Evolutionary conservation across 1,284 basidiomycete genomes (phyloP).

Genomic region (Pseudozyma pruni): DNA sequence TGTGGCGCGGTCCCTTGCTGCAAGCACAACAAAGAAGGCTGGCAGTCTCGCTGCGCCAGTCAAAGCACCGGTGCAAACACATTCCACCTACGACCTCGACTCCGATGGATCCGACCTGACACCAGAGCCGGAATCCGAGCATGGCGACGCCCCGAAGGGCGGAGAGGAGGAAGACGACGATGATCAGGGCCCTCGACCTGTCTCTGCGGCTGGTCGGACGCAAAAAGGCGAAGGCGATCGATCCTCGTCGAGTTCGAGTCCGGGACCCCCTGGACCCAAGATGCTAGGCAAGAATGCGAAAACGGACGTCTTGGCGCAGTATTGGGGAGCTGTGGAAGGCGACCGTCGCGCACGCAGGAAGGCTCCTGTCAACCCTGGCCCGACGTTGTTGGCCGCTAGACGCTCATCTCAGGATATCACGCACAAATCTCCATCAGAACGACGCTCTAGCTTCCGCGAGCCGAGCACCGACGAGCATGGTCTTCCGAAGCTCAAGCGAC

Average conservation of each 20-base stretch:
- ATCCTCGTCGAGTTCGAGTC: conserved; percentile 39
- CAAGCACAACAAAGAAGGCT: conserved; percentile 12
- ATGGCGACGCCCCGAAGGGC: conserved; percentile 18
- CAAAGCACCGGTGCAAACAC: not conserved
- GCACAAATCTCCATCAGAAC: conserved; percentile 23
- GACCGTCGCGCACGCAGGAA: conserved; percentile 52
- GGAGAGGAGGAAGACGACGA: conserved; percentile 37
- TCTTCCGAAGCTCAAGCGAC: conserved; percentile 25
- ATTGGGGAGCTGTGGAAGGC: conserved; percentile 64
- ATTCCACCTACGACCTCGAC: conserved; percentile 25
- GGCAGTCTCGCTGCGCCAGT: conserved; percentile 2
- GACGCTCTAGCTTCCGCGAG: conserved; percentile 44
- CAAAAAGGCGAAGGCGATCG: conserved; percentile 17
- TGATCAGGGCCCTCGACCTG: conserved; percentile 22
- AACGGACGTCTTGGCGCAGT: conserved; percentile 63
- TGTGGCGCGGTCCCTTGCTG: conserved; percentile 14
- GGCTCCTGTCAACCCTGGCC: conserved; percentile 35
- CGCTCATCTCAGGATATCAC: conserved; percentile 28
- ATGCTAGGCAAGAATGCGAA: conserved; percentile 66
- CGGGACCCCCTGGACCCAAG: conserved; percentile 58
- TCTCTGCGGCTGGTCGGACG: conserved; percentile 16
- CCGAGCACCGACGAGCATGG: conserved; percentile 22
- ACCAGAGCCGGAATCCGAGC: conserved; percentile 45
- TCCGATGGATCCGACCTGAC: conserved; percentile 49
- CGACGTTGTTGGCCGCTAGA: conserved; percentile 27